phyloP scores from a whole-genome alignment of 345 rosid genomes.

The Brassica carinata region DNA sequence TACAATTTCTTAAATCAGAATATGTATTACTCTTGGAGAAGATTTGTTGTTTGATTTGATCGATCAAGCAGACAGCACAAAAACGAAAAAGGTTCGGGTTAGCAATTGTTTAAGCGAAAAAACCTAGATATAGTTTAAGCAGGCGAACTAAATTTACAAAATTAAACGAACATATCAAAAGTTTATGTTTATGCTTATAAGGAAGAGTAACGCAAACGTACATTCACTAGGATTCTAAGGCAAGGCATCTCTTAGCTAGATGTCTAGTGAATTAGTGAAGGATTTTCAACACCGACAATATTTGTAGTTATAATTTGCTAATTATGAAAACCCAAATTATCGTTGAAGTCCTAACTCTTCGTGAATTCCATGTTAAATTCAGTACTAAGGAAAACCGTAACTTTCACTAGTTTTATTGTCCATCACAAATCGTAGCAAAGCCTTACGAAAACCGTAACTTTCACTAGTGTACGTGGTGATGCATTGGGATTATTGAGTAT shows the following conservation, averaged over 20 bases:
- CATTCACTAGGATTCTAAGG: not conserved
- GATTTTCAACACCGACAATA: slow-evolving; percentile 1
- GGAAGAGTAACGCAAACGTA: not conserved
- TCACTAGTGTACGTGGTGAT: no score
- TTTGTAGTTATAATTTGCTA: not conserved
- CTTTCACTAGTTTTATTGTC: not conserved
- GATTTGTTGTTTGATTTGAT: not conserved
- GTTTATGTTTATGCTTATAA: not conserved
- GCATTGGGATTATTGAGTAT: no score
- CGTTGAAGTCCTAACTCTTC: not conserved
- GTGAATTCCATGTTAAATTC: not conserved
- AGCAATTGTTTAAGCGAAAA: not conserved
- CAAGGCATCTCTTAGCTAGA: not conserved
- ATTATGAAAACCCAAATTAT: not conserved
- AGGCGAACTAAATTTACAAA: not conserved
- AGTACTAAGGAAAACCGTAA: not conserved
- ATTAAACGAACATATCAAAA: not conserved
- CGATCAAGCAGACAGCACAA: not conserved
- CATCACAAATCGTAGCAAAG: not conserved
- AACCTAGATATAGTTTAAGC: not conserved
- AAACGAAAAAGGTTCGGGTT: not conserved
- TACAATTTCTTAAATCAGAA: no score
- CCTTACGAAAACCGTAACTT: not conserved
- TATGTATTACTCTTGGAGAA: not conserved
- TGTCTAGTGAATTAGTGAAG: not conserved